These are phyloP conservation scores for Toxoplasma gondii DNA, from an alignment of 169 alveolate genomes.

Conservation along the genomic window DNA sequence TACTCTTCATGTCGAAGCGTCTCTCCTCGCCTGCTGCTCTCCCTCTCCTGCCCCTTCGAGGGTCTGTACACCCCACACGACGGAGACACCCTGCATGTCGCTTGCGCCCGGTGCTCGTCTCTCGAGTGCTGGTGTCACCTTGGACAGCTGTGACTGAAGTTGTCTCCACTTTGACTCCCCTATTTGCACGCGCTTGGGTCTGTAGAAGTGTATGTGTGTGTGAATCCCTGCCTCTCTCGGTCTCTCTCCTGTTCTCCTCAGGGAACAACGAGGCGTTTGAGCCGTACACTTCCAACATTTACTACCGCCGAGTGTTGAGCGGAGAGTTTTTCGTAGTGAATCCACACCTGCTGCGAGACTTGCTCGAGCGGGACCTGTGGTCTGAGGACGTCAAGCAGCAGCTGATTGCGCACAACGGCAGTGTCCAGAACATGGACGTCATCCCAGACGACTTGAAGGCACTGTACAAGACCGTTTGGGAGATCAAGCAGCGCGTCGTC, in stretches of 20 bases:
- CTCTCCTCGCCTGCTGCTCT: no score
- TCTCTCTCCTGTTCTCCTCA: neutral
- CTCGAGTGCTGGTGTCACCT: no score
- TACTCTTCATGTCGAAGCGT: no score
- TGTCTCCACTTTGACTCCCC: no score
- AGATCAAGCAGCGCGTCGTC: slow-evolving; percentile 95
- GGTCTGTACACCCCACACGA: no score
- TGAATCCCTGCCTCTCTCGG: no score
- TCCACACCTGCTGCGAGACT: slow-evolving; percentile 96
- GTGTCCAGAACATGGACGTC: slow-evolving; percentile 90
- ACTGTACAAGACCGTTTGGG: slow-evolving; percentile 98
- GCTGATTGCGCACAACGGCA: slow-evolving; percentile 95
- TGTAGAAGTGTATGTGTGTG: no score
- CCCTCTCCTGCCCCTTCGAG: no score
- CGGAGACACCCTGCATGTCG: no score
- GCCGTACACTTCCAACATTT: slow-evolving; percentile 98
- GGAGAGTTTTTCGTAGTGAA: slow-evolving; percentile 97
- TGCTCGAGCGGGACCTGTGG: slow-evolving; percentile 95
- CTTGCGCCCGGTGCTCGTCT: no score
- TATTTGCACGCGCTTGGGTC: no score
- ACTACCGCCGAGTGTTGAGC: slow-evolving; percentile 97
- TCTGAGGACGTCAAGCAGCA: slow-evolving; percentile 92
- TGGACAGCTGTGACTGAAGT: no score
- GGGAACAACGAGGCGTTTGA: slow-evolving; percentile 99
- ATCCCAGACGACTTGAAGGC: slow-evolving; percentile 93